Conservation (phyloP, 2,329 filamentous ascomycete genomes). For the Beauveria australis region DNA sequence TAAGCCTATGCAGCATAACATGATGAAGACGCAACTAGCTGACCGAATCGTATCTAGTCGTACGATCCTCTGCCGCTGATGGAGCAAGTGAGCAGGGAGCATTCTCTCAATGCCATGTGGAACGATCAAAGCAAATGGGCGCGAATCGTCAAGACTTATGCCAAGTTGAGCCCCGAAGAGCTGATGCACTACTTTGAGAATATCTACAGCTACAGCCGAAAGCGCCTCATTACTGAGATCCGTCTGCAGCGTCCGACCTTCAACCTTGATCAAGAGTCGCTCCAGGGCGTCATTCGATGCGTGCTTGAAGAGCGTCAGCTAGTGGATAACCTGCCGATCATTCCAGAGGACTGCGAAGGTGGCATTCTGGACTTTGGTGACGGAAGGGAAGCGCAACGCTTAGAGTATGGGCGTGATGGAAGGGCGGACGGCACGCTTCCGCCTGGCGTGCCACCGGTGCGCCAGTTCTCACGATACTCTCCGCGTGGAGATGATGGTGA, state of each 20-base stretch:
- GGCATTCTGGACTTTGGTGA: conserved; percentile 35
- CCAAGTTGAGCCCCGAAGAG: conserved; percentile 42
- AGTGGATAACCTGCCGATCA: conserved; percentile 21
- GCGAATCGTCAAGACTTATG: conserved; percentile 35
- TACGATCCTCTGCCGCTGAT: conserved; percentile 16
- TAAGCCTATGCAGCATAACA: conserved; percentile 17
- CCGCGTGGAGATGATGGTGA: conserved; percentile 33
- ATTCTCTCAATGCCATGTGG: conserved; percentile 27
- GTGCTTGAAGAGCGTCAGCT: conserved; percentile 31
- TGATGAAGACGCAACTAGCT: neutral
- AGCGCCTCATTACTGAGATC: conserved; percentile 35
- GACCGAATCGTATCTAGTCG: conserved; percentile 6
- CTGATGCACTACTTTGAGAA: conserved; percentile 42
- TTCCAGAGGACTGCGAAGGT: conserved; percentile 27
- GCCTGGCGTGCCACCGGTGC: conserved; percentile 20
- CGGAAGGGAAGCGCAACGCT: conserved; percentile 25
- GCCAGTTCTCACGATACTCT: conserved; percentile 28
- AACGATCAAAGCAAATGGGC: conserved; percentile 28
- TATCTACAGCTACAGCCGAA: conserved; percentile 36
- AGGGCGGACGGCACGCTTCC: conserved; percentile 29
- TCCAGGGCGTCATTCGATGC: conserved; percentile 30
- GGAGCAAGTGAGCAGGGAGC: conserved; percentile 19
- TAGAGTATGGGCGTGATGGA: conserved; percentile 25
- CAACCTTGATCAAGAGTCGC: conserved; percentile 36
- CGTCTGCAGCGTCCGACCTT: conserved; percentile 33